Conservation (phyloP, 192 early-diverging fungal species). For the Chytriomyces sp. region DNA sequence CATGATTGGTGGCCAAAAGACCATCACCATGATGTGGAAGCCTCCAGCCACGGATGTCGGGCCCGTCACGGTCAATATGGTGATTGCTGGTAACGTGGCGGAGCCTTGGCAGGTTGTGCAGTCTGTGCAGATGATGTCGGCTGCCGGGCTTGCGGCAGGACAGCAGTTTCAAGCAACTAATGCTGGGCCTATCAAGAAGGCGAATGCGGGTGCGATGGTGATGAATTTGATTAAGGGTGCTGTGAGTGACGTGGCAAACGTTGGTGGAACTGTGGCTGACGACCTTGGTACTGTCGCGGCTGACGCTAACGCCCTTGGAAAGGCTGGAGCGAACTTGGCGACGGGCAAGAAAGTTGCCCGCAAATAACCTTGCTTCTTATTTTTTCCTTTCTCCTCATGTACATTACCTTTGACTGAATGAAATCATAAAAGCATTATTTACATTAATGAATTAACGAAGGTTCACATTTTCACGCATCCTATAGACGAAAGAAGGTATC, state of each 20-base stretch:
- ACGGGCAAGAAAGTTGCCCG: no score
- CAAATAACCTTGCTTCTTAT: no score
- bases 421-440: no score
- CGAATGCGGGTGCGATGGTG: neutral
- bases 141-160: neutral
- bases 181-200: neutral
- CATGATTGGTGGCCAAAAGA: neutral
- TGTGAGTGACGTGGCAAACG: neutral
- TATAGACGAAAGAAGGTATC: no score
- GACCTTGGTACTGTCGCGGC: no score
- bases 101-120: slow-evolving; percentile 15
- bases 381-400: no score
- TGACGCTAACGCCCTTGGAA: no score
- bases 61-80: slow-evolving; percentile 17
- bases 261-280: neutral
- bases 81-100: neutral
- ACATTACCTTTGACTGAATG: no score
- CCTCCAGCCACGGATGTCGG: slow-evolving; percentile 23
- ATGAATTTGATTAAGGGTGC: neutral
- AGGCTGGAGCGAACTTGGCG: no score
- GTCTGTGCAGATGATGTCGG: slow-evolving; percentile 14
- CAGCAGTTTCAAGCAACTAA: neutral
- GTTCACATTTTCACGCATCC: no score
- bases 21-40: slow-evolving; percentile 20
- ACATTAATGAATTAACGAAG: no score